phyloP scores from a whole-genome alignment of 768 basidiomycete genomes.

The Tylopilus vinaceipallidus region DNA sequence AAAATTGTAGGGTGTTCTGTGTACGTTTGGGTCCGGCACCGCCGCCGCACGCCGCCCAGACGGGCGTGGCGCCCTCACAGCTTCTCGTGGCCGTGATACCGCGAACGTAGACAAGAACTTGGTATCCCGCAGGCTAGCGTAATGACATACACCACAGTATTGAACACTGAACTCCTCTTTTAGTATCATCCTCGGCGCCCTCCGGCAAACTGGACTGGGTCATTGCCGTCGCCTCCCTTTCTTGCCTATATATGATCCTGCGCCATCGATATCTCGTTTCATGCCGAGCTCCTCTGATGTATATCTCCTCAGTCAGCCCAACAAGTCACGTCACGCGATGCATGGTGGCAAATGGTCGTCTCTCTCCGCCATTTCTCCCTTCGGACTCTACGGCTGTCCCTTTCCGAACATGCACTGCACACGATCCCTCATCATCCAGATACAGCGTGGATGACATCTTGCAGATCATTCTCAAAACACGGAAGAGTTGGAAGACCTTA shows the following conservation, averaged over 20 bases:
- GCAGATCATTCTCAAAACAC: conserved; percentile 61
- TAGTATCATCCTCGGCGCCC: conserved; percentile 8
- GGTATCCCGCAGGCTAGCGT: not conserved
- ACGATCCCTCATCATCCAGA: conserved; percentile 10
- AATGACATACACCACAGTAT: conserved; percentile 8
- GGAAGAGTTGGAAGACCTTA: conserved; percentile 76
- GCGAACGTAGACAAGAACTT: not conserved
- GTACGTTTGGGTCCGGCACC: conserved; percentile 5
- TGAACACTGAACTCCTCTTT: conserved; percentile 9
- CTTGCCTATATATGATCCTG: conserved; percentile 27
- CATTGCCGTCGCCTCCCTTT: conserved; percentile 19
- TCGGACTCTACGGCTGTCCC: conserved; percentile 5
- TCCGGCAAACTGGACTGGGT: conserved; percentile 20
- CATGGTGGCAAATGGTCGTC: not conserved
- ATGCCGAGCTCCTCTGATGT: conserved; percentile 16
- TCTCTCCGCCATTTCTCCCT: not conserved
- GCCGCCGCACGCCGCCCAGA: conserved; percentile 18
- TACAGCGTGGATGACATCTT: conserved; percentile 50
- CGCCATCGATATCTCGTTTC: not conserved
- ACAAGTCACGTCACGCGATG: conserved; percentile 6
- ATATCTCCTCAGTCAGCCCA: conserved; percentile 3
- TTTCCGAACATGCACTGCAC: conserved; percentile 8
- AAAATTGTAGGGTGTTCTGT: not conserved
- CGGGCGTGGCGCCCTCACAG: not conserved
- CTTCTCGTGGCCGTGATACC: conserved; percentile 8